These are phyloP conservation scores for Carex myosuroides DNA, from an alignment of 176 grass and related monocot species.

Conservation along the genomic window DNA sequence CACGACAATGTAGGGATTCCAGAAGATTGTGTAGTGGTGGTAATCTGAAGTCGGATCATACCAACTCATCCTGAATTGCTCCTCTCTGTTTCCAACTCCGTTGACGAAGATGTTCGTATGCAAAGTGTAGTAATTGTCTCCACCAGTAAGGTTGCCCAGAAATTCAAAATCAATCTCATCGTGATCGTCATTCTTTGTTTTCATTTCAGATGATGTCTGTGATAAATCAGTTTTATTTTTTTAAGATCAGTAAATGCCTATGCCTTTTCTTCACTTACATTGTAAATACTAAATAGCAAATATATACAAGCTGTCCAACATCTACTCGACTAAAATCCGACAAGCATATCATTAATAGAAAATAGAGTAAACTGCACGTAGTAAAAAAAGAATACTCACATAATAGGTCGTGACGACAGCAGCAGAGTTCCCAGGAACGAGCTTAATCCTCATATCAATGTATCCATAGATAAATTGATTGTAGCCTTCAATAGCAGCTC, in stretches of 20 bases:
- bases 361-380: background rate
- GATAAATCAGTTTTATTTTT: background rate
- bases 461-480: constrained; percentile 49
- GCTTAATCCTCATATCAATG: constrained; percentile 46
- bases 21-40: constrained; percentile 87
- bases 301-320: background rate
- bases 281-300: background rate
- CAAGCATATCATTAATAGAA: background rate
- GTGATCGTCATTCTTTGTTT: constrained; percentile 15
- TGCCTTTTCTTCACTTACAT: background rate
- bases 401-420: constrained; percentile 83
- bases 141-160: constrained; percentile 52
- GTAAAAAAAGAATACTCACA: constrained; percentile 8
- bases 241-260: background rate
- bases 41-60: constrained; percentile 55
- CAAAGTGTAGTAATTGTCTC: constrained; percentile 50
- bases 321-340: background rate
- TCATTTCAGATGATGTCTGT: constrained; percentile 44
- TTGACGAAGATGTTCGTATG: constrained; percentile 66
- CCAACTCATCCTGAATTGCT: constrained; percentile 74
- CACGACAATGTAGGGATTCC: constrained; percentile 56
- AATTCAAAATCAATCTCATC: constrained; percentile 97
- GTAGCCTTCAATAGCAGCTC: constrained; percentile 34
- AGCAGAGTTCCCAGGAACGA: constrained; percentile 55
- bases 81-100: constrained; percentile 53